Conservation (phyloP, 1,284 basidiomycete species). For the Apiotrichum mycotoxinovorans region DNA sequence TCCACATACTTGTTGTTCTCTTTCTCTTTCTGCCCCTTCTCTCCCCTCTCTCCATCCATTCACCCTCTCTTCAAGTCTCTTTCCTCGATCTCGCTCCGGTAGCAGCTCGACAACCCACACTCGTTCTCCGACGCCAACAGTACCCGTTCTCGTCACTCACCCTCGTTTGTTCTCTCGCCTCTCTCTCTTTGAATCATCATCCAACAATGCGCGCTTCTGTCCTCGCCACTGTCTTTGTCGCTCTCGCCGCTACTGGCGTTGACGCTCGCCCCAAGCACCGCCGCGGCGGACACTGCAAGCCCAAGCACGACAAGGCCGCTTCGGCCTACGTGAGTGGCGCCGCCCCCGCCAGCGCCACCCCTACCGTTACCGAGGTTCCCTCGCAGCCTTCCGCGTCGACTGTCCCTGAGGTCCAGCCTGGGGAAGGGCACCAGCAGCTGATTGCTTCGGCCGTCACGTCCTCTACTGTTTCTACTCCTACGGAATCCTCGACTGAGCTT, state of each 20-base stretch:
- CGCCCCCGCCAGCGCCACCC: neutral
- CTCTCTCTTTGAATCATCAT: neutral
- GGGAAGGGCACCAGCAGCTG: too few relatives aligned
- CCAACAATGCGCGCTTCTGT: constrained; percentile 15
- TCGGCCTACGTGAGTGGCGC: neutral
- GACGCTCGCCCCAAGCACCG: neutral
- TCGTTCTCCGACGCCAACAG: neutral
- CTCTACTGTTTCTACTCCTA: too few relatives aligned
- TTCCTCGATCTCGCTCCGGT: neutral
- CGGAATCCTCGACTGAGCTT: too few relatives aligned
- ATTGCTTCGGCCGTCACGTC: too few relatives aligned
- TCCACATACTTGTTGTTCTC: too few relatives aligned
- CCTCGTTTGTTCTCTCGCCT: neutral
- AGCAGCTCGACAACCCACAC: neutral
- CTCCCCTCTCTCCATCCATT: neutral
- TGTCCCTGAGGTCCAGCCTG: too few relatives aligned
- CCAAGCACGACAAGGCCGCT: neutral
- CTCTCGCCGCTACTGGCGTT: constrained; percentile 4
- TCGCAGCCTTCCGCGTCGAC: too few relatives aligned
- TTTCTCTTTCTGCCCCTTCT: neutral
- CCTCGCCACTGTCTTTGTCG: constrained; percentile 8
- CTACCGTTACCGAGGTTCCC: neutral
- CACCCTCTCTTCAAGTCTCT: neutral
- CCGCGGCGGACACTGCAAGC: neutral
- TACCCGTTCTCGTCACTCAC: neutral